These are phyloP conservation scores for Microdochium nivale DNA, from an alignment of 2,329 filamentous ascomycete genomes.

Conservation along the genomic window DNA sequence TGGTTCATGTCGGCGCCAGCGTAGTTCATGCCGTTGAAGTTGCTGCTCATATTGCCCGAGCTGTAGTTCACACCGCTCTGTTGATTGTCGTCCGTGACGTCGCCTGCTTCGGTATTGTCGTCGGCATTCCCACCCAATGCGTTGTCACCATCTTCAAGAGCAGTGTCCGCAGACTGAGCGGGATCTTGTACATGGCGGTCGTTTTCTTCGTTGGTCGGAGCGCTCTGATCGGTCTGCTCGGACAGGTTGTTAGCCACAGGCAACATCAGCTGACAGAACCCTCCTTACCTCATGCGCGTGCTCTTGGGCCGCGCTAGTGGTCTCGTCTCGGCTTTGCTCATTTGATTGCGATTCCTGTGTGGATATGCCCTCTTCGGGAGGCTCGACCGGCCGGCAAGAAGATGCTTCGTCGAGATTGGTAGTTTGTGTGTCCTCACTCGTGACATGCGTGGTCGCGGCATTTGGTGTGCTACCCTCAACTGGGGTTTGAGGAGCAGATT, in stretches of 20 bases:
- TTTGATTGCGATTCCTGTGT: constrained; percentile 25
- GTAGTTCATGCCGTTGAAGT: constrained; percentile 52
- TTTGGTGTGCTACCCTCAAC: constrained; percentile 29
- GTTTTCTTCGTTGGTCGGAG: neutral
- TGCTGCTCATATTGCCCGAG: constrained; percentile 32
- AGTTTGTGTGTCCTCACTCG: constrained; percentile 4
- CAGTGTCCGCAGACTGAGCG: constrained; percentile 12
- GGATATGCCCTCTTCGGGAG: constrained; percentile 30
- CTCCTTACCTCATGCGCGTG: neutral
- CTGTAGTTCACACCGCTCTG: constrained; percentile 19
- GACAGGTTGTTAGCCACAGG: neutral
- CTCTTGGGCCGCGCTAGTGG: neutral
- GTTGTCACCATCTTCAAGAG: constrained; percentile 10
- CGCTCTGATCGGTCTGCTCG: neutral
- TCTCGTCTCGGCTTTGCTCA: neutral
- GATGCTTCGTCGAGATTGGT: constrained; percentile 39
- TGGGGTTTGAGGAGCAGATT: constrained; percentile 29
- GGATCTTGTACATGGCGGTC: constrained; percentile 8
- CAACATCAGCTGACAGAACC: neutral
- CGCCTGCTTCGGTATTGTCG: constrained; percentile 16
- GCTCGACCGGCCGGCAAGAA: constrained; percentile 34
- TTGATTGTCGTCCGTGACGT: constrained; percentile 21
- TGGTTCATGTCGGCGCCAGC: constrained; percentile 61
- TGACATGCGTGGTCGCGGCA: constrained; percentile 16
- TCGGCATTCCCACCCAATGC: constrained; percentile 14